Conservation (phyloP, 192 early-diverging fungal genomes). For the Spinellus fusiger region DNA sequence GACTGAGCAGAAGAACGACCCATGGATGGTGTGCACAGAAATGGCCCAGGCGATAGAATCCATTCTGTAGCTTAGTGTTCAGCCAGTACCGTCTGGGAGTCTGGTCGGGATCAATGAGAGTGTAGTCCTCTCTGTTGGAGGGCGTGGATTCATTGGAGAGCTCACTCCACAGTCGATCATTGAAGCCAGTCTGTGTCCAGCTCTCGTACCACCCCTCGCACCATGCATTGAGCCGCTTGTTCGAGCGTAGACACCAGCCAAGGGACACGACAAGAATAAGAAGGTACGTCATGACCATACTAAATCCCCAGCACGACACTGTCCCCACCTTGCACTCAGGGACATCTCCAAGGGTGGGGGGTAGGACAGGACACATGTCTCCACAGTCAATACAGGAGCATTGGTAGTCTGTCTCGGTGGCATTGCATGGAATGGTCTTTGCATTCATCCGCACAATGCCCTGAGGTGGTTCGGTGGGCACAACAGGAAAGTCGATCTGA, state of each 20-base stretch:
- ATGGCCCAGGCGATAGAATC: constrained; percentile 54
- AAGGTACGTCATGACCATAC: constrained; percentile 35
- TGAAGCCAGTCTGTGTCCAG: constrained; percentile 6
- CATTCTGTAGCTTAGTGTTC: constrained; percentile 45
- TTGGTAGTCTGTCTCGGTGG: constrained; percentile 40
- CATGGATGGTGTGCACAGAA: constrained; percentile 51
- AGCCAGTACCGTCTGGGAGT: constrained; percentile 42
- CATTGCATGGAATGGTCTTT: constrained; percentile 41
- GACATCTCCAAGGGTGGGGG: constrained; percentile 40
- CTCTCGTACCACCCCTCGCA: background rate
- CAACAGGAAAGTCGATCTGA: constrained; percentile 53
- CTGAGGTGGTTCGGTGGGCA: constrained; percentile 8
- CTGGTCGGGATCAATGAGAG: constrained; percentile 39
- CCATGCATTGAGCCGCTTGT: background rate
- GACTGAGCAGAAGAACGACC: constrained; percentile 36
- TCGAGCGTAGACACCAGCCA: background rate
- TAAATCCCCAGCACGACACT: constrained; percentile 47
- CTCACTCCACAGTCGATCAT: constrained; percentile 38
- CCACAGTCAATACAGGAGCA: constrained; percentile 61
- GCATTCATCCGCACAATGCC: constrained; percentile 15
- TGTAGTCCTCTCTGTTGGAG: constrained; percentile 27
- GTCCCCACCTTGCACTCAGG: constrained; percentile 35
- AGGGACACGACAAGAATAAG: constrained; percentile 8
- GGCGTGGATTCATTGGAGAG: constrained; percentile 31
- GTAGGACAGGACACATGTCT: constrained; percentile 45